These are phyloP conservation scores for Potentilla sterilis DNA, from an alignment of 306 rosid species.

Conservation along the genomic window DNA sequence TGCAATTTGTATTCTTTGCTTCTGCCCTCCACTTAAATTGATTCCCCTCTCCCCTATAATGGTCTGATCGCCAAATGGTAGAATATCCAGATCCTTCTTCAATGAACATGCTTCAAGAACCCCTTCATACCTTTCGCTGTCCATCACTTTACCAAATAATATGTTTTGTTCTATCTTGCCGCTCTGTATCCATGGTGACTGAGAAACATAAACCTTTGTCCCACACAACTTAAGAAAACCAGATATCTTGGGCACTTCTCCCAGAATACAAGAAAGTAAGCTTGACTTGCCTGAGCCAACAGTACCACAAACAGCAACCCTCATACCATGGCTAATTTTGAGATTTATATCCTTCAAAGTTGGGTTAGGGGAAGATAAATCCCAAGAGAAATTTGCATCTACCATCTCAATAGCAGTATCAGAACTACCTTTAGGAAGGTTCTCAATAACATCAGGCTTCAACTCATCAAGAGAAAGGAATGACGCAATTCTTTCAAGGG, in stretches of 20 bases:
- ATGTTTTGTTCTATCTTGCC: constrained; percentile 76
- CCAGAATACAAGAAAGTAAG: constrained; percentile 69
- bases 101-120: constrained; percentile 72
- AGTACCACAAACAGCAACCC: constrained; percentile 83
- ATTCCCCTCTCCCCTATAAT: constrained; percentile 84
- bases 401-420: constrained; percentile 53
- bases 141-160: constrained; percentile 71
- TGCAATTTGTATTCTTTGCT: constrained; percentile 81
- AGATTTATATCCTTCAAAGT: constrained; percentile 57
- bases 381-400: constrained; percentile 81
- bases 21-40: constrained; percentile 89
- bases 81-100: constrained; percentile 66
- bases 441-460: constrained; percentile 53
- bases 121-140: constrained; percentile 54
- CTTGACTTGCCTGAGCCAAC: constrained; percentile 90
- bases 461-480: constrained; percentile 70
- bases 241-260: constrained; percentile 73
- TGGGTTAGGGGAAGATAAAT: constrained; percentile 41
- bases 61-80: constrained; percentile 77
- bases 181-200: constrained; percentile 89
- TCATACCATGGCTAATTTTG: constrained; percentile 52
- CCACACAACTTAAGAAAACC: constrained; percentile 69
- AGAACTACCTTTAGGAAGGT: constrained; percentile 62
- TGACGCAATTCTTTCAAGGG: constrained; percentile 68
- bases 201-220: constrained; percentile 80